These are phyloP conservation scores for Exophiala sp. DNA, from an alignment of 2,329 filamentous ascomycete species.

Conservation along the genomic window DNA sequence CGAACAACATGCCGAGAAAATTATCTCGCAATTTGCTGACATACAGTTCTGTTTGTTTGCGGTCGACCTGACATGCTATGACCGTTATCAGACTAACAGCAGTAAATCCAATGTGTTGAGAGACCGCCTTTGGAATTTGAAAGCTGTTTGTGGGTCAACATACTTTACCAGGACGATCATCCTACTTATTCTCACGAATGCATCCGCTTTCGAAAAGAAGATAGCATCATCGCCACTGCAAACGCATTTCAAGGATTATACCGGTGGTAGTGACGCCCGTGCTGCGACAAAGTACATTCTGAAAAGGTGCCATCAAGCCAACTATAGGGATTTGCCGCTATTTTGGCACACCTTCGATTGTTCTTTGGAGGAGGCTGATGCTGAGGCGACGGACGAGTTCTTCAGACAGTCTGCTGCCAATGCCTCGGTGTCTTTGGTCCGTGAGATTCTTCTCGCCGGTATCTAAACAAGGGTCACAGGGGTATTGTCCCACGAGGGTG, in stretches of 20 bases:
- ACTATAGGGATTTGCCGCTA: slow-evolving; percentile 6
- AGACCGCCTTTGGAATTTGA: slow-evolving; percentile 13
- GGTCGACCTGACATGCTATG: slow-evolving; percentile 22
- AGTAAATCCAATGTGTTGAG: slow-evolving; percentile 10
- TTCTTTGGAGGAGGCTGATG: not conserved
- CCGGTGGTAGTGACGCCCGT: slow-evolving; percentile 12
- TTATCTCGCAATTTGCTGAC: slow-evolving; percentile 20
- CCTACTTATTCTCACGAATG: slow-evolving; percentile 16
- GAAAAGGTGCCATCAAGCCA: slow-evolving; percentile 11
- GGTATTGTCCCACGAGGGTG: too few relatives aligned
- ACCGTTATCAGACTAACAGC: slow-evolving; percentile 12
- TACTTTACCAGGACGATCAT: slow-evolving; percentile 13
- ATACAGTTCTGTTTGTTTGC: slow-evolving; percentile 18
- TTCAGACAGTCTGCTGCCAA: slow-evolving; percentile 15
- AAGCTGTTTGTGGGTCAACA: slow-evolving; percentile 4
- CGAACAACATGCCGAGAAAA: slow-evolving; percentile 7
- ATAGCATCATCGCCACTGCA: slow-evolving; percentile 14
- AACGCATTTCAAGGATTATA: slow-evolving; percentile 16
- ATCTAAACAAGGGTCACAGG: too few relatives aligned
- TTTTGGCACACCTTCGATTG: slow-evolving; percentile 17
- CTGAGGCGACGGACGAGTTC: slow-evolving; percentile 12
- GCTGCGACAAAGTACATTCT: slow-evolving; percentile 20
- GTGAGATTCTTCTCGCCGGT: not conserved
- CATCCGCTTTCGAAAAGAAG: slow-evolving; percentile 9
- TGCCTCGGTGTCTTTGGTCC: not conserved